Evolutionary conservation across 352 stramenopile genomes (phyloP), one percentile per base, ranked within the genome.

Genomic region (Plasmopara viticola): DNA sequence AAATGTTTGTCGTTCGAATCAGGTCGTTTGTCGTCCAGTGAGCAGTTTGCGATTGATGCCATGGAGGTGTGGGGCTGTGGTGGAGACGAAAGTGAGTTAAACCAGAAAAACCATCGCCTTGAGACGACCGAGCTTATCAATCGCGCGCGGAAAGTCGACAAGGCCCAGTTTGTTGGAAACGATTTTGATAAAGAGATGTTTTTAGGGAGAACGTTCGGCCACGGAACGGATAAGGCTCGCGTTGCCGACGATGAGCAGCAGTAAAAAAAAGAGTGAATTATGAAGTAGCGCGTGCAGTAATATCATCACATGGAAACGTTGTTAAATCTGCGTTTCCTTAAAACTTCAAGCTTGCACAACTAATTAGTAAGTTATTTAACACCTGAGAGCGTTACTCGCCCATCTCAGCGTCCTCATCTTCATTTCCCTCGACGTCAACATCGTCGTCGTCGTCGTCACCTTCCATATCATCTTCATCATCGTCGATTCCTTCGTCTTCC

Each of bases 121-220:
- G 81, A 91, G 30, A 86, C 77, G 1, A 72, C 78, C n/a, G 78
- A 90, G 31, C 65, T 94, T 58, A 88, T 94, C 61, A 82, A 87
- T 54, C 72, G 76, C 9, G 81, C 81, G 25, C 68, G 84, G 42
- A 92, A 94, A 49, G 84, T 94, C 12, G 81, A 94, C 64, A 94
- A 94, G 53, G 81, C 81, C 14, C 75, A 90, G 35, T 94, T 94
- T 43, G 47, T 85, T 37, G 81, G 78, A 28, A 94, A 63, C 49
- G 79, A 89, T 37, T 94, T 94, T 48, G 84, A 94, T 56, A 86
- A 84, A 45, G 75, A 87, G 44, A 81, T 92, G 51, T 84, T 94
- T 29, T 45, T 94, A 15, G 63, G 60, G 14, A 90, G 91, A 48
- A 92, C 79, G 9, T 94, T 92, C 55, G 79, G 77, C 8, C 75